A percentile compares a stretch with the other conserved stretches of the same genome.
These are phyloP conservation scores for Ceratobasidium sp. DNA, from an alignment of 1,284 basidiomycete genomes.

Conservation along the genomic window DNA sequence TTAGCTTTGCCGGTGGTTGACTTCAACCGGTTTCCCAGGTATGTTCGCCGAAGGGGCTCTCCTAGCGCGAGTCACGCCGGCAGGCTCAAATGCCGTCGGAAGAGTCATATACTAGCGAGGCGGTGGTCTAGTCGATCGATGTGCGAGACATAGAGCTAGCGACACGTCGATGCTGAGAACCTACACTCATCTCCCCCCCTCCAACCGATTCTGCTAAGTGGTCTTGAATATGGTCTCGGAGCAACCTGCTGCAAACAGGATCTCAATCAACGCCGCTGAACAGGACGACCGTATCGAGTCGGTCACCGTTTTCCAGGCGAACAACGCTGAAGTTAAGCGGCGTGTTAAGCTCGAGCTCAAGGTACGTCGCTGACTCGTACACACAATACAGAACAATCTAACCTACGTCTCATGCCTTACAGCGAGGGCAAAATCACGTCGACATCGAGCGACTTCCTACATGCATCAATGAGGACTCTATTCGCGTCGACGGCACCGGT, in stretches of 20 bases:
- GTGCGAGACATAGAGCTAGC: no score
- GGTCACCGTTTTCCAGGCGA: slow-evolving; percentile 20
- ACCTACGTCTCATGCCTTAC: neutral
- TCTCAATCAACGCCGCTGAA: slow-evolving; percentile 19
- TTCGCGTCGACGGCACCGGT: neutral
- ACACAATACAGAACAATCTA: neutral
- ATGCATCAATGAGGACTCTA: no score
- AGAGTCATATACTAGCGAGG: neutral
- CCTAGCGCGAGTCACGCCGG: neutral
- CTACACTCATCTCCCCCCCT: no score
- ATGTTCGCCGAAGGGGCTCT: slow-evolving; percentile 44
- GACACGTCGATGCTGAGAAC: neutral
- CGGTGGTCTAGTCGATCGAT: neutral
- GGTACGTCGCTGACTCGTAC: neutral
- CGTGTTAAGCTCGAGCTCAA: slow-evolving; percentile 29
- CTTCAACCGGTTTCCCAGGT: slow-evolving; percentile 43
- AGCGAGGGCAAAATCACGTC: slow-evolving; percentile 51
- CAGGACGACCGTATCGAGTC: slow-evolving; percentile 28
- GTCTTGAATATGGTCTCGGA: slow-evolving; percentile 1
- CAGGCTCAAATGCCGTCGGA: no score
- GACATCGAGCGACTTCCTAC: slow-evolving; percentile 47
- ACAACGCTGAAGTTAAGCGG: slow-evolving; percentile 24
- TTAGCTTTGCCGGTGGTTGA: no score
- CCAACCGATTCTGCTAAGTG: no score
- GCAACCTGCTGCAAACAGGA: neutral